A percentile compares a stretch with the other conserved stretches of the same genome.
Conservation (phyloP, 2,329 filamentous ascomycete species). For the Fusarium humuli region DNA sequence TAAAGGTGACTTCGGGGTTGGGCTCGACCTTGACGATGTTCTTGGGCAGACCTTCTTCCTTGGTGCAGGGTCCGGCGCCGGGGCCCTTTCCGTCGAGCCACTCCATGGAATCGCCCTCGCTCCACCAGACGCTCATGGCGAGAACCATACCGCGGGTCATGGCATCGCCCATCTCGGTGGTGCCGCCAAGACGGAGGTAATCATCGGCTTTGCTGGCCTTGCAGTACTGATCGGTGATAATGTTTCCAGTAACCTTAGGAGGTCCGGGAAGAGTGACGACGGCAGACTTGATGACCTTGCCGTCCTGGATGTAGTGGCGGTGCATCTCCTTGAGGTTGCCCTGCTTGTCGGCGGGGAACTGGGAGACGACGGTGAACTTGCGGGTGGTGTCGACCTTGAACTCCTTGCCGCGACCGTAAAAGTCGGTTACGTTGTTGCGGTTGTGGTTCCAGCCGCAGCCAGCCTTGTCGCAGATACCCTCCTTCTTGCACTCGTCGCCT, state of each 20-base stretch:
- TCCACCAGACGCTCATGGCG: slow-evolving; percentile 66
- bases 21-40: slow-evolving; percentile 60
- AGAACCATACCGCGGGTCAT: slow-evolving; percentile 63
- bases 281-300: slow-evolving; percentile 42
- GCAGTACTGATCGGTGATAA: slow-evolving; percentile 54
- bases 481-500: slow-evolving; percentile 54
- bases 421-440: slow-evolving; percentile 45
- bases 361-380: slow-evolving; percentile 61
- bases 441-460: slow-evolving; percentile 61
- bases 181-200: slow-evolving; percentile 55
- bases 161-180: slow-evolving; percentile 59
- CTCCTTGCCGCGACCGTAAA: slow-evolving; percentile 49
- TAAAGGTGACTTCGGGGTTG: slow-evolving; percentile 64
- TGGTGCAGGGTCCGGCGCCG: slow-evolving; percentile 63
- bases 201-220: slow-evolving; percentile 46
- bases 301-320: slow-evolving; percentile 58
- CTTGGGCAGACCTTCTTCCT: slow-evolving; percentile 63
- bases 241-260: slow-evolving; percentile 49
- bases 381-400: slow-evolving; percentile 53
- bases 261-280: slow-evolving; percentile 39
- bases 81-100: slow-evolving; percentile 60
- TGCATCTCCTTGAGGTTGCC: slow-evolving; percentile 62
- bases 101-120: slow-evolving; percentile 61
- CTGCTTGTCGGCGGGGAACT: slow-evolving; percentile 56
- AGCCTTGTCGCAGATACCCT: slow-evolving; percentile 58